Evolutionary conservation across 805 yeast genomes (phyloP).

Genomic region (Nakazawaea wyomingensis): DNA sequence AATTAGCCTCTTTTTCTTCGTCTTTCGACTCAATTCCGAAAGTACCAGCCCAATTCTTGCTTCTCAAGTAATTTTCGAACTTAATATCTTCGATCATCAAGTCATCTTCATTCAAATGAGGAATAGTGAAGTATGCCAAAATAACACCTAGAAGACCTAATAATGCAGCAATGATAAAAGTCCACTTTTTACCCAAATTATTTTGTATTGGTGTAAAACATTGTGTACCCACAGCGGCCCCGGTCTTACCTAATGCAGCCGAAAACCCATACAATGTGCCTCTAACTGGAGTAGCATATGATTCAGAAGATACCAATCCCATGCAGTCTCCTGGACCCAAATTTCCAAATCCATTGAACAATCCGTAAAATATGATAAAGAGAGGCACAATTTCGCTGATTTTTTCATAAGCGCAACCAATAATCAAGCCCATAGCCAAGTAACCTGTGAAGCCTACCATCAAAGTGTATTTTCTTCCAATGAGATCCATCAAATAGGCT

Average conservation of each 20-base stretch:
- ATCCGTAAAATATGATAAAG: conserved; percentile 68
- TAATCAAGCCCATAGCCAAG: conserved; percentile 64
- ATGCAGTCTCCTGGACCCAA: conserved; percentile 76
- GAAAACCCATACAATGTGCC: conserved; percentile 72
- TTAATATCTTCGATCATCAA: conserved; percentile 56
- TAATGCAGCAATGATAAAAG: conserved; percentile 74
- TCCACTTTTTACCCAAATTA: conserved; percentile 64
- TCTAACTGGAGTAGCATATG: conserved; percentile 71
- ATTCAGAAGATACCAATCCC: conserved; percentile 64
- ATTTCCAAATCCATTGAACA: conserved; percentile 66
- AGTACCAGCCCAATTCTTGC: conserved; percentile 53
- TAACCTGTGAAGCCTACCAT: conserved; percentile 70
- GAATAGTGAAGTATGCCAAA: conserved; percentile 56
- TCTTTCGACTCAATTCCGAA: conserved; percentile 29
- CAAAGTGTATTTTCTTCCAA: conserved; percentile 70
- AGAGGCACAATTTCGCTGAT: conserved; percentile 53
- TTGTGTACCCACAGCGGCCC: conserved; percentile 80
- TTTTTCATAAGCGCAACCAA: conserved; percentile 58
- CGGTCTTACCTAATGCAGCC: conserved; percentile 79
- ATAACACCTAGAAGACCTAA: conserved; percentile 63
- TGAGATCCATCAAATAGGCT: conserved; percentile 54
- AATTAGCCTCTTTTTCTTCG: no score
- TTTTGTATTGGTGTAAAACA: conserved; percentile 63
- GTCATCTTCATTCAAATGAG: conserved; percentile 69
- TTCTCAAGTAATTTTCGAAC: conserved; percentile 54